phyloP scores from a whole-genome alignment of 73 alveolate genomes.

The Uronychia binucleata region DNA sequence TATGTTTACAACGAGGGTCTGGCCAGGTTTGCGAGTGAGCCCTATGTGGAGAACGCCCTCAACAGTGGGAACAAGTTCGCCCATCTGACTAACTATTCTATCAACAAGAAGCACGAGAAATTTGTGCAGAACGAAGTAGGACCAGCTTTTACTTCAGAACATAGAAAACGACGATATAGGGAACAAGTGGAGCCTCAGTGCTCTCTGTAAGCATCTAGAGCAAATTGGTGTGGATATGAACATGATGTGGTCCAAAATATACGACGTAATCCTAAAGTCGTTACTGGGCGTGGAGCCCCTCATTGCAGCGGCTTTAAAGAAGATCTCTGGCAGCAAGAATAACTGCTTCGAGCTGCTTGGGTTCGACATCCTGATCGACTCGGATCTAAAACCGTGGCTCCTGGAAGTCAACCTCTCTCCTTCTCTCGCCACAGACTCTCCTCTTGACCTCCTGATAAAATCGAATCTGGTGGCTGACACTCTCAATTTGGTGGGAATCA shows the following conservation, averaged over 20 bases:
- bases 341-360: constrained; percentile 87
- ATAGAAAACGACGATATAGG: constrained; percentile 80
- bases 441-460: constrained; percentile 75
- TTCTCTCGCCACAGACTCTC: constrained; percentile 83
- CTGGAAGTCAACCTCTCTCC: constrained; percentile 92
- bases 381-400: constrained; percentile 86
- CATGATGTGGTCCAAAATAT: constrained; percentile 64
- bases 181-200: constrained; percentile 77
- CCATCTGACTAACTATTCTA: constrained; percentile 86
- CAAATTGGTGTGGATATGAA: constrained; percentile 62
- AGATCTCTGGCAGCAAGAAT: constrained; percentile 58
- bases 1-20: constrained; percentile 86
- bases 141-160: constrained; percentile 1
- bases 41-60: constrained; percentile 60
- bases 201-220: constrained; percentile 64
- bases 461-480: constrained; percentile 77
- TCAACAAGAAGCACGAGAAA: constrained; percentile 86
- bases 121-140: constrained; percentile 65
- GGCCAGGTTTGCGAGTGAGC: constrained; percentile 84
- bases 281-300: constrained; percentile 44
- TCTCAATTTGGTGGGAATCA: constrained; percentile 79
- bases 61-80: constrained; percentile 70
- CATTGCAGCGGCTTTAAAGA: constrained; percentile 50
- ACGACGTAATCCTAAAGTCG: constrained; percentile 71
- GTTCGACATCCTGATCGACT: constrained; percentile 79